Evolutionary conservation across 1,139 yeast species (phyloP).

Genomic region (Yamadazyma triangularis): DNA sequence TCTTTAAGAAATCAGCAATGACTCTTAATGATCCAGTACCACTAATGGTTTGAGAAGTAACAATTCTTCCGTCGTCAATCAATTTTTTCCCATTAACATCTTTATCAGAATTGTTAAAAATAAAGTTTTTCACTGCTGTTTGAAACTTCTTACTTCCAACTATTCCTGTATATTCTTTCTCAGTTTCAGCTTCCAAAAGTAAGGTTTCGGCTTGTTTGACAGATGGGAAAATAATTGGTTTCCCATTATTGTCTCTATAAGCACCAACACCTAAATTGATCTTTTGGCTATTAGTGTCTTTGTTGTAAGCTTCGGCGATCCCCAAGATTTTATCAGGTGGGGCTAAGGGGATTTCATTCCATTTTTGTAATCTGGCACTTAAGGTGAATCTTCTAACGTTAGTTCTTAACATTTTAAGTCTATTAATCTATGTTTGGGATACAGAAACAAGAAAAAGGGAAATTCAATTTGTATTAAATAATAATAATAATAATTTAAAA

Average conservation of each 20-base stretch:
- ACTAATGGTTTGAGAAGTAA: conserved; percentile 54
- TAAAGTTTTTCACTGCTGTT: conserved; percentile 43
- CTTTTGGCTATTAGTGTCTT: conserved; percentile 37
- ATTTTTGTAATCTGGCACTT: conserved; percentile 17
- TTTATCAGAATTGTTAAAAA: conserved; percentile 47
- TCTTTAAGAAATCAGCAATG: conserved; percentile 48
- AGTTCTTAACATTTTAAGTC: conserved; percentile 1
- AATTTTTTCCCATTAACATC: conserved; percentile 46
- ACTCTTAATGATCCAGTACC: conserved; percentile 61
- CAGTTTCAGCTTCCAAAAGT: conserved; percentile 37
- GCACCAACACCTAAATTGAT: conserved; percentile 52
- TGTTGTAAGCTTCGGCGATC: conserved; percentile 48
- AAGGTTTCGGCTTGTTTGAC: conserved; percentile 45
- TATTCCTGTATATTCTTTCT: conserved; percentile 57
- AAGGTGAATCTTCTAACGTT: conserved; percentile 10
- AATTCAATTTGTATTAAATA: no score
- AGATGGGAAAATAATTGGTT: conserved; percentile 45
- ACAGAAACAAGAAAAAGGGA: no score
- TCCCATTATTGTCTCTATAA: conserved; percentile 44
- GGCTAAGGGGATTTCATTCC: conserved; percentile 52
- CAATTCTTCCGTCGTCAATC: conserved; percentile 44
- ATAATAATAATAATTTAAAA: no score
- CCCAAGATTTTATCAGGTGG: conserved; percentile 77
- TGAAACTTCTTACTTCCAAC: conserved; percentile 49
- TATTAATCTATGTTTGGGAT: no score